A percentile compares a stretch with the other conserved stretches of the same genome.
Conservation (phyloP, 345 rosid genomes). For the Aegle marmelos region DNA sequence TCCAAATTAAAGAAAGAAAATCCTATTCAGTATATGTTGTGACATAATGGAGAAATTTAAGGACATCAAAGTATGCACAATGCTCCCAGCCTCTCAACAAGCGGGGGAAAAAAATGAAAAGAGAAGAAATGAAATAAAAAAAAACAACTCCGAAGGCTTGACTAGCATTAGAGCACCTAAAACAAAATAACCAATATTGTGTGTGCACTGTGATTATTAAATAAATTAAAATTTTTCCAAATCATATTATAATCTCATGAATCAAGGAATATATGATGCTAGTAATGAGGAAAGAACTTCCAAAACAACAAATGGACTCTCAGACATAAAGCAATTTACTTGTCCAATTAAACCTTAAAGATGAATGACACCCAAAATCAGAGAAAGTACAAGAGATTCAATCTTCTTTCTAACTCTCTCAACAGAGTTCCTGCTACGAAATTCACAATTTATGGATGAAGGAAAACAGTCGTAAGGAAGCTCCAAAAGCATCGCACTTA, state of each 20-base stretch:
- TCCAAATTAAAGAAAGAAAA: conserved; percentile 14
- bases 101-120: not conserved
- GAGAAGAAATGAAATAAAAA: not conserved
- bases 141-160: not conserved
- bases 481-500: not conserved
- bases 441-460: not conserved
- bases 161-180: not conserved
- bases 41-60: not conserved
- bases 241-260: not conserved
- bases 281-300: not conserved
- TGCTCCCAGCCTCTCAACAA: not conserved
- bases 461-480: not conserved
- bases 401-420: not conserved
- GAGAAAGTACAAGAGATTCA: not conserved
- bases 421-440: not conserved
- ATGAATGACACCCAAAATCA: not conserved
- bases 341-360: not conserved
- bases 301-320: not conserved
- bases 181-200: not conserved
- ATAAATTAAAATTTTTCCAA: not conserved
- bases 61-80: not conserved
- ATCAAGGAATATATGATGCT: not conserved
- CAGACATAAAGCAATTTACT: not conserved
- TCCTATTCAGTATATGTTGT: not conserved
- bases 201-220: not conserved